These are phyloP conservation scores for Melaleuca alternifolia DNA, from an alignment of 345 rosid genomes.

Conservation along the genomic window DNA sequence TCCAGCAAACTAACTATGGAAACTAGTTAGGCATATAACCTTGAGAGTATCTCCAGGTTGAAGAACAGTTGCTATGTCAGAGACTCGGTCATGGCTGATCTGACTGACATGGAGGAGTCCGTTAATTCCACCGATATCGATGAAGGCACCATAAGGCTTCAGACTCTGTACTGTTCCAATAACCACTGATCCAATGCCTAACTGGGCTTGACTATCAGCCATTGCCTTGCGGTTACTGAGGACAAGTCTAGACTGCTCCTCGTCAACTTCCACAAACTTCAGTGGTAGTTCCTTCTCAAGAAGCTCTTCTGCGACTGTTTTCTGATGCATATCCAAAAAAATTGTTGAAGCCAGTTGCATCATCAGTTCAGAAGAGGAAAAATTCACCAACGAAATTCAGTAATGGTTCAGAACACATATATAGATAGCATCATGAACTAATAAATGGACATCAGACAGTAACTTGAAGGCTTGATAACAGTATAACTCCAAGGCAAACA, in stretches of 20 bases:
- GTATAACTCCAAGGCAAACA: neutral
- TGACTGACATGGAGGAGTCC: constrained; percentile 99
- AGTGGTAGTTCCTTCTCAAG: constrained; percentile 71
- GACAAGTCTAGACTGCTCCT: constrained; percentile 86
- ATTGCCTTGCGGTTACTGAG: constrained; percentile 97
- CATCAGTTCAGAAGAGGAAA: neutral
- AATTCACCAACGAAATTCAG: neutral
- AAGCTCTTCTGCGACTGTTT: constrained; percentile 81
- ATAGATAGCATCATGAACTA: neutral
- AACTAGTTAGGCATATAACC: constrained; percentile 19
- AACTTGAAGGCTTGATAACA: neutral
- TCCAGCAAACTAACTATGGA: neutral
- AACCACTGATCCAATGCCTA: constrained; percentile 92
- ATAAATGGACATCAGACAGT: neutral
- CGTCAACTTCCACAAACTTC: constrained; percentile 95
- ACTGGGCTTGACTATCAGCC: constrained; percentile 95
- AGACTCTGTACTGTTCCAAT: constrained; percentile 86
- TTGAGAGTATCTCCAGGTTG: constrained; percentile 93
- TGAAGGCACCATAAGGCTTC: constrained; percentile 95
- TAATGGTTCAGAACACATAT: neutral
- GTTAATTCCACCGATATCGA: constrained; percentile 91
- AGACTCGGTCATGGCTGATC: constrained; percentile 92
- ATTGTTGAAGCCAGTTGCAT: neutral
- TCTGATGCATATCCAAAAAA: constrained; percentile 19
- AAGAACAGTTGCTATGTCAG: constrained; percentile 92